Evolutionary conservation across 805 yeast genomes (phyloP), one percentile per base, ranked within the genome.

Genomic region (Ogataea philodendri): DNA sequence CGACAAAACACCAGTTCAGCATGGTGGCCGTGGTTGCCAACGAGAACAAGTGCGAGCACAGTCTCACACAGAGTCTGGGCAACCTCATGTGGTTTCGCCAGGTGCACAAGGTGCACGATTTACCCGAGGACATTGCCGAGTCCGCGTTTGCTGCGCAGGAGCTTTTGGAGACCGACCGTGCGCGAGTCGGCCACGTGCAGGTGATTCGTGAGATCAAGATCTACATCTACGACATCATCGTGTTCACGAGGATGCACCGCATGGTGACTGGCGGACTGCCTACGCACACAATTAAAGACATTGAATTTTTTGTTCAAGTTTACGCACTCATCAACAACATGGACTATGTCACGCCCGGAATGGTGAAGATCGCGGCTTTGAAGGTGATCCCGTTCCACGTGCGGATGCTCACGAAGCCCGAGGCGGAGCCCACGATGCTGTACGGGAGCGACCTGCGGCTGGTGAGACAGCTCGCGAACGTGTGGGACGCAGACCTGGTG

Each of bases 171-270:
- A 37, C 15, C 7, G 16, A 26, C 10, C 22, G 46, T 26, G 7
- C 9, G 1, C 32, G 20, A 20, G 29, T 25, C 9, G 16, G 22
- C 2, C 10, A 35, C 7, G 65, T 74, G 8, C 47, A 41, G n/a
- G 54, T 78, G 6, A 63, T 67, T 1, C 67, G 76, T 0, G 83
- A 78, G 35, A 58, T 79, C 19, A 52, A 52, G 27, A 53, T 80
- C 5, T 80, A 78, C 45, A 67, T 76, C 41, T 73, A 76, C 42
- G 84, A 79, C 51, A 64, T 80, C 9, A 53, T 76, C 3, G 62
- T 78, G 3, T 73, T 68, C 46, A 47, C 72, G 2, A 59, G 86
- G 27, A 66, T 68, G 35, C 81, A 79, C 46, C 51, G 85, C 26
- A 67, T 76, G 52, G 76, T 76, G 2, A 42, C 49, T 15, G 63